Evolutionary conservation across 2,329 filamentous ascomycete genomes (phyloP).

Genomic region (Chlorencoelia australis): DNA sequence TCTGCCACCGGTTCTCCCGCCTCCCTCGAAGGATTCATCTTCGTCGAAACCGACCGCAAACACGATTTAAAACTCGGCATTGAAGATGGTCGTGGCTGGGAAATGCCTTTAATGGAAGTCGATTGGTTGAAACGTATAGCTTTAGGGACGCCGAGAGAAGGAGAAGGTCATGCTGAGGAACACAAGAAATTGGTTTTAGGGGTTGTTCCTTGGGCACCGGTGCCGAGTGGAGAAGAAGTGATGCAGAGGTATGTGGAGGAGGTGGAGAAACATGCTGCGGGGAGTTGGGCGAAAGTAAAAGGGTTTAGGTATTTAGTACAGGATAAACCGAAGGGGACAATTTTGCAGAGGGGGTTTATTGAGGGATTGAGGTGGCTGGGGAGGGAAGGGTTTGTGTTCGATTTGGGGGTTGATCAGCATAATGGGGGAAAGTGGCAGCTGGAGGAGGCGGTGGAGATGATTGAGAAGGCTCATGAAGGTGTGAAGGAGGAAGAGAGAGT

Average conservation of each 20-base stretch:
- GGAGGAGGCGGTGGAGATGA: constrained; percentile 61
- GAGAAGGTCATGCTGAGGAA: constrained; percentile 45
- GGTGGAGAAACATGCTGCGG: constrained; percentile 51
- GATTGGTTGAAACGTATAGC: constrained; percentile 57
- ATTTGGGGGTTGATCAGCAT: constrained; percentile 74
- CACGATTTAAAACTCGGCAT: constrained; percentile 42
- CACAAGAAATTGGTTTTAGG: constrained; percentile 52
- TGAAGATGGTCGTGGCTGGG: constrained; percentile 48
- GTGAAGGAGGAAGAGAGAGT: constrained; percentile 48
- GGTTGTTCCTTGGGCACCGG: constrained; percentile 77
- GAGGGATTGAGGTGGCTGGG: constrained; percentile 56
- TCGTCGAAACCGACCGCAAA: constrained; percentile 72
- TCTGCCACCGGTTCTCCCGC: constrained; percentile 23
- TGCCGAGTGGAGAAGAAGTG: constrained; percentile 51
- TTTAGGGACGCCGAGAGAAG: constrained; percentile 43
- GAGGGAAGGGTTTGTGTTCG: constrained; percentile 58
- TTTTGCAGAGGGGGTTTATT: constrained; percentile 54
- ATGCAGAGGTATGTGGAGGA: constrained; percentile 55
- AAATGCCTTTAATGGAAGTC: constrained; percentile 61
- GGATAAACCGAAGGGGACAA: constrained; percentile 57
- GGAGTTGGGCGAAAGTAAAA: constrained; percentile 53
- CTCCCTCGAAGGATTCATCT: constrained; percentile 61
- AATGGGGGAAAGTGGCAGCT: constrained; percentile 65
- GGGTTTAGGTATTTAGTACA: constrained; percentile 81
- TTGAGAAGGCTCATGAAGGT: constrained; percentile 53